A percentile compares a stretch with the other conserved stretches of the same genome.
Evolutionary conservation across 176 grass and related monocot species (phyloP).

Genomic region (Bothriochloa decipiens): DNA sequence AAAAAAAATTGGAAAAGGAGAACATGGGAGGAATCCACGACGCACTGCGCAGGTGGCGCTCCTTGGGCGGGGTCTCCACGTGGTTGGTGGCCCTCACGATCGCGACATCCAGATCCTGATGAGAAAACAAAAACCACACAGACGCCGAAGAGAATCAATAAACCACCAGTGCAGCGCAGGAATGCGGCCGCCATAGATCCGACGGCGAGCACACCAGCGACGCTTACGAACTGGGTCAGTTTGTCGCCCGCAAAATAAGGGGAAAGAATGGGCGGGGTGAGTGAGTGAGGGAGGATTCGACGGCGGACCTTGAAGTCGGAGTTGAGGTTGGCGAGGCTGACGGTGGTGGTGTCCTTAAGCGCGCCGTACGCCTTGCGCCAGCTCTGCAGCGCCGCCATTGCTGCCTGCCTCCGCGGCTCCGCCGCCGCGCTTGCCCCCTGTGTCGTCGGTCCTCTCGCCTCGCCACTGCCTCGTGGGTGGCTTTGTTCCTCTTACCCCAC

Average conservation of each 20-base stretch:
- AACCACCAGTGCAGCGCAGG: conserved; percentile 26
- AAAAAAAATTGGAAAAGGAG: conserved; percentile 7
- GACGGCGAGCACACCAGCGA: neutral
- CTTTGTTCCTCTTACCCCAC: too few relatives aligned
- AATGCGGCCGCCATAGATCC: conserved; percentile 27
- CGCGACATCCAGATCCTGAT: conserved; percentile 99
- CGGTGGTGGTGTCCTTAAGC: conserved; percentile 90
- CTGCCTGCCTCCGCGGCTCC: neutral
- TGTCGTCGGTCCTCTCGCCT: conserved; percentile 8
- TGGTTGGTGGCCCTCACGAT: conserved; percentile 97
- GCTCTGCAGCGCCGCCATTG: conserved; percentile 80
- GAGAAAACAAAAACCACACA: conserved; percentile 3
- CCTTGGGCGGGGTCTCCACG: conserved; percentile 86
- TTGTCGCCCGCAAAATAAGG: neutral
- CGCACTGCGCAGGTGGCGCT: conserved; percentile 86
- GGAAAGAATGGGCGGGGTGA: neutral
- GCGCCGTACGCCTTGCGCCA: conserved; percentile 95
- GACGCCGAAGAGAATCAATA: neutral
- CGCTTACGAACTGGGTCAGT: neutral
- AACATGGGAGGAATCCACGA: conserved; percentile 29
- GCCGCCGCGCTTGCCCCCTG: neutral
- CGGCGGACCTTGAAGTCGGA: conserved; percentile 91
- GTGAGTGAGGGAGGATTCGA: neutral
- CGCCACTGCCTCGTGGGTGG: neutral
- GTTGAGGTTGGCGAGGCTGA: conserved; percentile 89